These are phyloP conservation scores for Globisporangium paroecandrum DNA, from an alignment of 352 stramenopile genomes.

Conservation along the genomic window DNA sequence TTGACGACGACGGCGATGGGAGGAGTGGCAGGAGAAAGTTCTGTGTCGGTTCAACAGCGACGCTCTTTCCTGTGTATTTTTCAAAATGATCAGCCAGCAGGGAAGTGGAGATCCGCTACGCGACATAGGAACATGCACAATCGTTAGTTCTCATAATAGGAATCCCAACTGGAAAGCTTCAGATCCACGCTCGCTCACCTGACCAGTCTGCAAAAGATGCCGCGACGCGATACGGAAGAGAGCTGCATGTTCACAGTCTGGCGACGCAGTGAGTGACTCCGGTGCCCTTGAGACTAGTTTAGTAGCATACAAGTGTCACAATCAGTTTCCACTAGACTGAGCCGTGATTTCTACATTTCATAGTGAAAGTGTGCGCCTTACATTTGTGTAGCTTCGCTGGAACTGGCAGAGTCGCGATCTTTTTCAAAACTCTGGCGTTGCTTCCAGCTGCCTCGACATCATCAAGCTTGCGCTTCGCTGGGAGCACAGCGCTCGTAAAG, in stretches of 20 bases:
- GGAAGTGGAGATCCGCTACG: slow-evolving; percentile 7
- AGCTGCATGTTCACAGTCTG: slow-evolving; percentile 4
- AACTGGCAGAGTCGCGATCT: not conserved
- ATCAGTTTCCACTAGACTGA: no score
- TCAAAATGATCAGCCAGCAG: slow-evolving; percentile 9
- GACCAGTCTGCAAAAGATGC: slow-evolving; percentile 11
- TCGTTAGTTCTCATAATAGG: not conserved
- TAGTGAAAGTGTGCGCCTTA: not conserved
- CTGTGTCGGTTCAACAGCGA: not conserved
- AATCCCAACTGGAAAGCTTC: not conserved
- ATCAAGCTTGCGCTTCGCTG: slow-evolving; percentile 16
- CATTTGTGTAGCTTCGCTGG: slow-evolving; percentile 9
- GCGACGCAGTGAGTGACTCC: not conserved
- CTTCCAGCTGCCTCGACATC: not conserved
- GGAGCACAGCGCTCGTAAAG: not conserved
- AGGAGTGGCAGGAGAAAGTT: not conserved
- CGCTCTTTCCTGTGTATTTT: slow-evolving; percentile 7
- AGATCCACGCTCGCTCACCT: slow-evolving; percentile 7
- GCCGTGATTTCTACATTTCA: not conserved
- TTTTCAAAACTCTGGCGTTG: not conserved
- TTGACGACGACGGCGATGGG: not conserved
- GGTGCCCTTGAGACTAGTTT: slow-evolving; percentile 5
- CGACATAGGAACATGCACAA: not conserved
- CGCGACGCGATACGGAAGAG: slow-evolving; percentile 16
- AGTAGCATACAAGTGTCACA: not conserved